phyloP scores from a whole-genome alignment of 106 monocot genomes.

The Dendrobium catenatum region DNA sequence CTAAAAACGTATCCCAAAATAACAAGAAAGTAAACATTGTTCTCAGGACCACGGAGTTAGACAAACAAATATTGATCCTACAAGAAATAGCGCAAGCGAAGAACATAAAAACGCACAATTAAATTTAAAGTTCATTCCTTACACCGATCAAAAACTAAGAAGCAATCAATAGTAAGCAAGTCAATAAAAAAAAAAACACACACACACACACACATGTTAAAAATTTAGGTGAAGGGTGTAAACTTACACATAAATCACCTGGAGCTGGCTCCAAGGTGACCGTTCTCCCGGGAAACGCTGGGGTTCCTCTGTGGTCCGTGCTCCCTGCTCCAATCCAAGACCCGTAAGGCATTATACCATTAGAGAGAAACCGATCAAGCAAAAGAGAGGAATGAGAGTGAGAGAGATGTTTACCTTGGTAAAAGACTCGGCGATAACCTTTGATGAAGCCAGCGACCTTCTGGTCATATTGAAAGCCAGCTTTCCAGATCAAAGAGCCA shows the following conservation, averaged over 20 bases:
- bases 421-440: conserved; percentile 86
- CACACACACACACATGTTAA: no score
- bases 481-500: conserved; percentile 92
- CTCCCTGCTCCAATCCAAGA: conserved; percentile 41
- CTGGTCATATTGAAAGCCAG: conserved; percentile 82
- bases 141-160: background rate
- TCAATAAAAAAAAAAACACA: background rate
- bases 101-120: background rate
- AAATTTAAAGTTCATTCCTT: background rate
- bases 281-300: conserved; percentile 81
- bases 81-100: background rate
- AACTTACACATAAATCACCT: conserved; percentile 61
- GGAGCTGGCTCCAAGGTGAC: conserved; percentile 61
- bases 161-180: background rate
- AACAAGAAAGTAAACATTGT: background rate
- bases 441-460: conserved; percentile 72
- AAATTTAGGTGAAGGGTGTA: background rate
- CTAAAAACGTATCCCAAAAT: background rate
- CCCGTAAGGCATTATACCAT: background rate
- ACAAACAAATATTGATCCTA: background rate
- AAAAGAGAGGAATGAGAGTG: background rate
- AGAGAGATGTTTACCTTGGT: conserved; percentile 45
- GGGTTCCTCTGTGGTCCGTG: conserved; percentile 94
- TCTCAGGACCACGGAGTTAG: background rate
- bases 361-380: background rate